phyloP scores from a whole-genome alignment of 2,329 filamentous ascomycete genomes.

The Aspergillus tamarii region DNA sequence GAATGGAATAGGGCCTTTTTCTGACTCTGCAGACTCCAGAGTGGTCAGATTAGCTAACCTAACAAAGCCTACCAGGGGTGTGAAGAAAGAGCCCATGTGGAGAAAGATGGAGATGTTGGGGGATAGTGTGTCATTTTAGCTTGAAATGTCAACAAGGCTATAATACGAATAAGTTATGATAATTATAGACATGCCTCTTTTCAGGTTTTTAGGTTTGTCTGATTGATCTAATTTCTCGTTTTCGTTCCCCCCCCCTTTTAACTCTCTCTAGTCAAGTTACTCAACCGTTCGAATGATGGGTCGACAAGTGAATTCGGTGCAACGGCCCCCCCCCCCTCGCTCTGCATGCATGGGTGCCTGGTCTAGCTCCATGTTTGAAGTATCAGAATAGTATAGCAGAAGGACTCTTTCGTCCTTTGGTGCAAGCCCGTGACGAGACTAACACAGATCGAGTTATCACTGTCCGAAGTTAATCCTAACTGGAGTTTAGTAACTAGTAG shows the following conservation, averaged over 20 bases:
- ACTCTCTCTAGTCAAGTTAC: background rate
- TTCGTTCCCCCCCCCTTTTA: background rate
- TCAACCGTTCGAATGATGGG: background rate
- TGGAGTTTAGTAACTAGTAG: background rate
- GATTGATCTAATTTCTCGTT: background rate
- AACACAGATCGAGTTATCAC: background rate
- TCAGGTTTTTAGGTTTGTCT: background rate
- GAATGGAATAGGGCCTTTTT: background rate
- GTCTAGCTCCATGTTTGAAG: background rate
- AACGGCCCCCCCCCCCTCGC: background rate
- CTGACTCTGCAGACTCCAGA: background rate
- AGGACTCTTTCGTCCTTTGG: background rate
- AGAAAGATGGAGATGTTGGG: slow-evolving; percentile 1
- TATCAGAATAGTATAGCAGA: background rate
- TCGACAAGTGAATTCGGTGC: background rate
- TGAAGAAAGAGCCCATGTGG: slow-evolving; percentile 1
- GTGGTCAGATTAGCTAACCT: background rate
- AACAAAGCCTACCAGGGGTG: background rate
- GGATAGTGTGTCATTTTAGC: slow-evolving; percentile 1
- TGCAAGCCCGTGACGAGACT: background rate
- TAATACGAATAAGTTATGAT: background rate
- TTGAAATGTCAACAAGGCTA: background rate
- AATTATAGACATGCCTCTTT: background rate
- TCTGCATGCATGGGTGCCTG: background rate
- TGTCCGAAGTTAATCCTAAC: background rate